Evolutionary conservation across 495 filamentous ascomycete genomes (phyloP), one percentile per base, ranked within the genome.

Genomic region (Talaromyces wortmannii): DNA sequence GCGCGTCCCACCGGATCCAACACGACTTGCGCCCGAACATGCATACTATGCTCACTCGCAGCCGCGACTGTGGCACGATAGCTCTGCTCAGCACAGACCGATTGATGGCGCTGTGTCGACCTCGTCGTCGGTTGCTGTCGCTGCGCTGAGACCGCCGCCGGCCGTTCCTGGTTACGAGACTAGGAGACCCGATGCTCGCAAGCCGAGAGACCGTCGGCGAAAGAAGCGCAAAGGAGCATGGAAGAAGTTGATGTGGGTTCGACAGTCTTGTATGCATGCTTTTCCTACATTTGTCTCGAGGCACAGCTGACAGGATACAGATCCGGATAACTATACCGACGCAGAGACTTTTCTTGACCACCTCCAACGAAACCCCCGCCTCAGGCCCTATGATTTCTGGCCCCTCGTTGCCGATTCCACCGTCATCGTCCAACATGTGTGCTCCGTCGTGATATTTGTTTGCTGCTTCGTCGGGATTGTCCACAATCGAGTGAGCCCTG

Each of bases 281-380:
- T 32, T 31, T 30, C 48, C 8, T 47, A 5, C 3, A n/a, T 43
- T 31, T 13, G 42, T 11, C 42, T 49, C 11, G 42, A 54, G 4
- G 11, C 48, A 31, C 33, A 23, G 12, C 45, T 43, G 42, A 45
- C 36, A 48, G 23, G 6, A 18, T 42, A 40, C 58, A 96, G 90
- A 96, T 68, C 92, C 95, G 16, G 94, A 98, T 71, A 98, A 98
- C 67, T 97, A 97, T 70, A 97, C 95, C 48, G 94, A 98, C 67
- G 89, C 91, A 66, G 86, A 88, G 46, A 96, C 91, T 18, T 98
- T 98, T 62, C 87, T 98, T 55, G 92, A 95, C 62, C 90, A 96
- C 59, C 82, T 98, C 8, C 95, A 98, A 67, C 86, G 92, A 18
- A 98, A 98, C 67, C 94, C 92, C 11, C 85, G 91, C 15, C 84